Evolutionary conservation across 768 basidiomycete genomes (phyloP).

Genomic region (Russula emetica): DNA sequence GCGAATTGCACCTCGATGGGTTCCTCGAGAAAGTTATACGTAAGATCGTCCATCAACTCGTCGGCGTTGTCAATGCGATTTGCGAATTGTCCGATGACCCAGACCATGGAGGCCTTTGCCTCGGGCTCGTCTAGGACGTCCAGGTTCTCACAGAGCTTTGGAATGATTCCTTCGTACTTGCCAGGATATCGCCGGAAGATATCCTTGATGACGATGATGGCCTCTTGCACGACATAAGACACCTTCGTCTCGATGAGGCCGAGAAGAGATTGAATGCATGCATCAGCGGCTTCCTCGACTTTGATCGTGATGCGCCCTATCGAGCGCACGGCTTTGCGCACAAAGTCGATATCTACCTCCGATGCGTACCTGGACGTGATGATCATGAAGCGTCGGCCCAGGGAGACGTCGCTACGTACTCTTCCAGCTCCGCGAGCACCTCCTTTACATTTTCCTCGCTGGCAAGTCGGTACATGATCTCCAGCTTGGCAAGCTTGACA

Average conservation of each 20-base stretch:
- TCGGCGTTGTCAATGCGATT: slow-evolving; percentile 94
- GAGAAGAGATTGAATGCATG: slow-evolving; percentile 83
- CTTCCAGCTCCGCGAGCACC: slow-evolving; percentile 90
- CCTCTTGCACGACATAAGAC: slow-evolving; percentile 83
- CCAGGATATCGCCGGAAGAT: slow-evolving; percentile 97
- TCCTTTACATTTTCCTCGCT: slow-evolving; percentile 91
- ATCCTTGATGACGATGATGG: slow-evolving; percentile 95
- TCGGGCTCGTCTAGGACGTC: slow-evolving; percentile 93
- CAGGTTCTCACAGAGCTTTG: slow-evolving; percentile 86
- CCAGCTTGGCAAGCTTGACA: slow-evolving; percentile 95
- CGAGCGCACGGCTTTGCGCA: slow-evolving; percentile 94
- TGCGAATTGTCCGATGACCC: slow-evolving; percentile 97
- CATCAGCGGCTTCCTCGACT: slow-evolving; percentile 82
- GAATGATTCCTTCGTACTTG: slow-evolving; percentile 94
- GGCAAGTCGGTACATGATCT: slow-evolving; percentile 97
- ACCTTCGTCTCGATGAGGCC: slow-evolving; percentile 89
- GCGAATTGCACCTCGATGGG: slow-evolving; percentile 83
- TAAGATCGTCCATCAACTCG: slow-evolving; percentile 80
- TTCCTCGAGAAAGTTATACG: slow-evolving; percentile 9
- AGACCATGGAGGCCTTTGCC: slow-evolving; percentile 94
- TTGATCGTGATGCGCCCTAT: slow-evolving; percentile 99
- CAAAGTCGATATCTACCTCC: slow-evolving; percentile 97
- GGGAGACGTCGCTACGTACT: slow-evolving; percentile 47
- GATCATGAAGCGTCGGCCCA: not conserved
- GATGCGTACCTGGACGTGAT: slow-evolving; percentile 76